A percentile compares a stretch with the other conserved stretches of the same genome.
Evolutionary conservation across 768 basidiomycete genomes (phyloP).

Genomic region (Leucocoprinus leucothites): DNA sequence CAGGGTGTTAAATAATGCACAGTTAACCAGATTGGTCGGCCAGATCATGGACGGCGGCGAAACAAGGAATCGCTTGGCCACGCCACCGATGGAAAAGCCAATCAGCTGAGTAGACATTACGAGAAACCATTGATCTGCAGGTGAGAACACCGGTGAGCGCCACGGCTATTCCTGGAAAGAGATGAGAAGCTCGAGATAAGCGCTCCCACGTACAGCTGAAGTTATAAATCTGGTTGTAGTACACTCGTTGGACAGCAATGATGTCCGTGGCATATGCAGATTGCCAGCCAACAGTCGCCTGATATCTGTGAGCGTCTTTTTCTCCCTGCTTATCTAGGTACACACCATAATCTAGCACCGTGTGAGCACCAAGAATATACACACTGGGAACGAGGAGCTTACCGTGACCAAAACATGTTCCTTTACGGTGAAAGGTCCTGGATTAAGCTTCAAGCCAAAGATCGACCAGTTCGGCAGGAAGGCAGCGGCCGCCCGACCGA

Average conservation of each 20-base stretch:
- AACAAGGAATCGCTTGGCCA: slow-evolving; percentile 71
- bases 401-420: slow-evolving; percentile 66
- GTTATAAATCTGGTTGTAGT: slow-evolving; percentile 58
- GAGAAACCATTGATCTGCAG: slow-evolving; percentile 64
- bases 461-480: slow-evolving; percentile 52
- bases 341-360: slow-evolving; percentile 30
- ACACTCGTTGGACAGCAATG: slow-evolving; percentile 64
- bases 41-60: slow-evolving; percentile 63
- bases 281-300: slow-evolving; percentile 55
- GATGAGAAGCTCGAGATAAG: not conserved
- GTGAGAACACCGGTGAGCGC: not conserved
- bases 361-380: slow-evolving; percentile 3
- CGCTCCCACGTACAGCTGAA: slow-evolving; percentile 45
- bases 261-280: slow-evolving; percentile 74
- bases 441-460: slow-evolving; percentile 64
- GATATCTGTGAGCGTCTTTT: not conserved
- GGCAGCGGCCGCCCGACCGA: slow-evolving; percentile 56
- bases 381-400: slow-evolving; percentile 16
- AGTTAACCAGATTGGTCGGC: slow-evolving; percentile 68
- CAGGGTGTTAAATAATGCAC: slow-evolving; percentile 73
- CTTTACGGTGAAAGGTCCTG: slow-evolving; percentile 75
- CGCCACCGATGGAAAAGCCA: slow-evolving; percentile 75
- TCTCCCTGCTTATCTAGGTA: slow-evolving; percentile 20
- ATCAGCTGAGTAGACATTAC: slow-evolving; percentile 69
- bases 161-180: slow-evolving; percentile 6